Conservation (phyloP, 805 yeast species). For the Wickerhamomyces alni region DNA sequence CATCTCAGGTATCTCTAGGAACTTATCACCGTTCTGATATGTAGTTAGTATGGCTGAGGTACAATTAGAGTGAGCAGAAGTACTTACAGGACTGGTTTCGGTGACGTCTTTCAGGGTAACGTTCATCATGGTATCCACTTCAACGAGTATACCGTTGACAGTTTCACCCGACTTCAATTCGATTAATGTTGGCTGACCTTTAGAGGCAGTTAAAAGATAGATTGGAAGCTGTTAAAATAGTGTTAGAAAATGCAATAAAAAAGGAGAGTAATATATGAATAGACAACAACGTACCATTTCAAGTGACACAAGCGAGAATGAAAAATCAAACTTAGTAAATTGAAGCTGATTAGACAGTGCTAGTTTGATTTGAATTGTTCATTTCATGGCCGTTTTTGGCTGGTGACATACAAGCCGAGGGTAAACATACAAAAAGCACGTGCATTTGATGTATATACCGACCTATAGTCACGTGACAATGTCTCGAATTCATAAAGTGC, state of each 20-base stretch:
- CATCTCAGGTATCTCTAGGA: slow-evolving; percentile 60
- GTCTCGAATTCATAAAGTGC: too few relatives aligned
- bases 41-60: neutral
- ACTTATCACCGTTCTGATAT: slow-evolving; percentile 47
- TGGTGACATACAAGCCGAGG: too few relatives aligned
- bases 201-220: slow-evolving; percentile 83
- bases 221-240: slow-evolving; percentile 63
- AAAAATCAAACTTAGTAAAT: too few relatives aligned
- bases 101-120: slow-evolving; percentile 73
- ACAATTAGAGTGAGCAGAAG: neutral
- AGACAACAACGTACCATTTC: neutral
- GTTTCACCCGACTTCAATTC: slow-evolving; percentile 92
- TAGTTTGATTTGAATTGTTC: too few relatives aligned
- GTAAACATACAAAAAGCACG: too few relatives aligned
- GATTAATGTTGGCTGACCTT: slow-evolving; percentile 79
- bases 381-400: too few relatives aligned
- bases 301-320: neutral
- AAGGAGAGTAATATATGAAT: too few relatives aligned
- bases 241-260: too few relatives aligned
- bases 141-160: slow-evolving; percentile 72
- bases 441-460: too few relatives aligned
- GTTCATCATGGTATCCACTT: slow-evolving; percentile 96
- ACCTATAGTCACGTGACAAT: too few relatives aligned
- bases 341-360: too few relatives aligned
- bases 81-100: slow-evolving; percentile 44